Percentiles rank a stretch among this genome's conserved stretches.
Evolutionary conservation across 2,329 filamentous ascomycete species (phyloP).

Genomic region (Podosphaera leucotricha): DNA sequence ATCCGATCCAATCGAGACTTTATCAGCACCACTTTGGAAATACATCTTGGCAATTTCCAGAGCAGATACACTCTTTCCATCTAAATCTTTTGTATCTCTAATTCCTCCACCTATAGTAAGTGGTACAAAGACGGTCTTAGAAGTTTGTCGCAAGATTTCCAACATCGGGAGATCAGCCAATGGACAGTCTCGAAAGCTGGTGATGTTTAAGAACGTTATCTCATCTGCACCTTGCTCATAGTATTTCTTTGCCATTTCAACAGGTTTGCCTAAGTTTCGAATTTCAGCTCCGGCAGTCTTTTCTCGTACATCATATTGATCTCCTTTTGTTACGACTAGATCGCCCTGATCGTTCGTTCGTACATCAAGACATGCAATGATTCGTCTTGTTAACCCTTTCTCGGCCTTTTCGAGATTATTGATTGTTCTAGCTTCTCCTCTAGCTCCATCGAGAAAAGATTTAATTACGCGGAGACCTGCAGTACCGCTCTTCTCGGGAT

Average conservation of each 20-base stretch:
- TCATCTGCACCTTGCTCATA: slow-evolving; percentile 95
- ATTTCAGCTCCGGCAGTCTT: slow-evolving; percentile 47
- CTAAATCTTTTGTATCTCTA: slow-evolving; percentile 71
- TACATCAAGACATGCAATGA: slow-evolving; percentile 93
- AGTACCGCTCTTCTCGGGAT: slow-evolving; percentile 88
- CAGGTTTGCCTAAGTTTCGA: slow-evolving; percentile 86
- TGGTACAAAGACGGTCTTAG: slow-evolving; percentile 83
- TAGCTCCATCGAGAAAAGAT: slow-evolving; percentile 66
- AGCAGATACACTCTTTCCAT: slow-evolving; percentile 67
- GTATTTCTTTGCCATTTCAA: slow-evolving; percentile 81
- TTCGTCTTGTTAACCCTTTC: slow-evolving; percentile 66
- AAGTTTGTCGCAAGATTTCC: slow-evolving; percentile 67
- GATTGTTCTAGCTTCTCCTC: slow-evolving; percentile 20
- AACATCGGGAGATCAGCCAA: slow-evolving; percentile 87
- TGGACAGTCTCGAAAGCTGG: slow-evolving; percentile 86
- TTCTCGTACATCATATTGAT: slow-evolving; percentile 95
- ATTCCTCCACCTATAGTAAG: slow-evolving; percentile 92
- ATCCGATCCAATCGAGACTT: slow-evolving; percentile 90
- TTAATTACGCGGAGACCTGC: slow-evolving; percentile 67
- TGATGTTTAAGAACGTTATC: slow-evolving; percentile 95
- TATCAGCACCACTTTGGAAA: slow-evolving; percentile 91
- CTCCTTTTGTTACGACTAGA: slow-evolving; percentile 90
- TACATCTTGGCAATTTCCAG: slow-evolving; percentile 90
- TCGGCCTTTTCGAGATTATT: slow-evolving; percentile 5
- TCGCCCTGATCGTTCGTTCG: slow-evolving; percentile 85